phyloP scores from a whole-genome alignment of 1,139 yeast species.

The Yamadazyma jaroonii region DNA sequence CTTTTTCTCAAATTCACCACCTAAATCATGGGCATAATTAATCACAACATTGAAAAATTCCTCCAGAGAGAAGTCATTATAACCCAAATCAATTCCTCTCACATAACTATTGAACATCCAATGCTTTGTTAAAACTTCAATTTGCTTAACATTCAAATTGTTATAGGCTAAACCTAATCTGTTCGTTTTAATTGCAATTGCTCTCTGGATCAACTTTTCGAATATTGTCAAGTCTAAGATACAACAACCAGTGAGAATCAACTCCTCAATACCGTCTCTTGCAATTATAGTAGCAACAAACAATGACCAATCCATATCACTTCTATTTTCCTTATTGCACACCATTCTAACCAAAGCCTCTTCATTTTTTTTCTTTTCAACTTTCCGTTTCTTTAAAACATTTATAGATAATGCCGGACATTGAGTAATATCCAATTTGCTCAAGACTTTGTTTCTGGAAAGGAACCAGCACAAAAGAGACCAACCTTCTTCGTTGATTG shows the following conservation, averaged over 20 bases:
- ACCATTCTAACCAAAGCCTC: conserved; percentile 50
- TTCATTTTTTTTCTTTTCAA: conserved; percentile 18
- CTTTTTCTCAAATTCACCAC: conserved; percentile 16
- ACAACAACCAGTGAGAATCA: conserved; percentile 70
- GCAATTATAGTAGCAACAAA: conserved; percentile 66
- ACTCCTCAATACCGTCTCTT: conserved; percentile 70
- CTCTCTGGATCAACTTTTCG: conserved; percentile 54
- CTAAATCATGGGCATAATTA: conserved; percentile 18
- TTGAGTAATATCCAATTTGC: conserved; percentile 65
- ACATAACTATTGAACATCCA: conserved; percentile 38
- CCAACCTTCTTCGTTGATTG: conserved; percentile 70
- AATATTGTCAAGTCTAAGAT: conserved; percentile 55
- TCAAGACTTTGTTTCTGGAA: conserved; percentile 54
- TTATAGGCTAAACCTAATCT: conserved; percentile 71
- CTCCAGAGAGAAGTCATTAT: conserved; percentile 55
- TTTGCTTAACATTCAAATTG: conserved; percentile 50
- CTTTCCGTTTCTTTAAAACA: conserved; percentile 43
- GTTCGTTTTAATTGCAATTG: conserved; percentile 48
- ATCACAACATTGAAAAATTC: conserved; percentile 26
- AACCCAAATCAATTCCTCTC: conserved; percentile 67
- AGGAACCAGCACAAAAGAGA: conserved; percentile 66
- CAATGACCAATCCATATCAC: conserved; percentile 76
- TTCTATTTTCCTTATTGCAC: conserved; percentile 54
- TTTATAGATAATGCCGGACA: conserved; percentile 61
- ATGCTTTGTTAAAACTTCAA: conserved; percentile 43